Percentiles rank a stretch among this genome's conserved stretches.
These are phyloP conservation scores for Fonsecaea pugnacius DNA, from an alignment of 2,329 filamentous ascomycete species.

Conservation along the genomic window DNA sequence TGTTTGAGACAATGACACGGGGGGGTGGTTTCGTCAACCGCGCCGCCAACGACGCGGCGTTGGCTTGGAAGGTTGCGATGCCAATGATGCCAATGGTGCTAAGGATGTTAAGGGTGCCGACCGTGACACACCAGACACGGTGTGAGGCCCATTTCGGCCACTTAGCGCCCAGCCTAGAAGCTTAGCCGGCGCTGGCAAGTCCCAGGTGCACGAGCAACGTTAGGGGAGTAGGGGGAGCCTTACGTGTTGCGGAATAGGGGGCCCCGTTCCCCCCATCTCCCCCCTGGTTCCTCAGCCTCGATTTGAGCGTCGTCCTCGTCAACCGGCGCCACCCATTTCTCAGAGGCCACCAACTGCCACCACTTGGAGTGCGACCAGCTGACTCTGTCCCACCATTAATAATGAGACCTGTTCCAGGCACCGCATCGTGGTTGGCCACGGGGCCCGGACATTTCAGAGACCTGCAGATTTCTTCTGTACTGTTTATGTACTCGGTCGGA, in stretches of 20 bases:
- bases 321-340: neutral
- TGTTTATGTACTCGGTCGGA: neutral
- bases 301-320: constrained; percentile 3
- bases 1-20: constrained; percentile 15
- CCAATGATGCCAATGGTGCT: constrained; percentile 4
- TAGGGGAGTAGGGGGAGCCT: neutral
- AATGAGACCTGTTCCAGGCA: constrained; percentile 18
- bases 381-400: constrained; percentile 6
- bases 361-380: neutral
- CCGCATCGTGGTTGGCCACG: constrained; percentile 14
- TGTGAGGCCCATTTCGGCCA: constrained; percentile 4
- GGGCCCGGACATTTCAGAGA: constrained; percentile 2
- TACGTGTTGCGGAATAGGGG: constrained; percentile 12
- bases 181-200: neutral
- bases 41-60: constrained; percentile 7
- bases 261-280: neutral
- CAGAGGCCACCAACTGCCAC: neutral
- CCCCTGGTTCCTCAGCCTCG: neutral
- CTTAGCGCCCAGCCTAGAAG: constrained; percentile 12
- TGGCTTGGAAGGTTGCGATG: constrained; percentile 6
- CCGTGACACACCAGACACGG: constrained; percentile 12
- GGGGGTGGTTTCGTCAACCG: constrained; percentile 16
- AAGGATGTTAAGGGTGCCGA: neutral
- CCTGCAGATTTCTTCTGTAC: neutral
- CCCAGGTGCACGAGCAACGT: constrained; percentile 11